A percentile compares a stretch with the other conserved stretches of the same genome.
Conservation (phyloP, 2,329 filamentous ascomycete species). For the Ophiostoma triangulosporum region DNA sequence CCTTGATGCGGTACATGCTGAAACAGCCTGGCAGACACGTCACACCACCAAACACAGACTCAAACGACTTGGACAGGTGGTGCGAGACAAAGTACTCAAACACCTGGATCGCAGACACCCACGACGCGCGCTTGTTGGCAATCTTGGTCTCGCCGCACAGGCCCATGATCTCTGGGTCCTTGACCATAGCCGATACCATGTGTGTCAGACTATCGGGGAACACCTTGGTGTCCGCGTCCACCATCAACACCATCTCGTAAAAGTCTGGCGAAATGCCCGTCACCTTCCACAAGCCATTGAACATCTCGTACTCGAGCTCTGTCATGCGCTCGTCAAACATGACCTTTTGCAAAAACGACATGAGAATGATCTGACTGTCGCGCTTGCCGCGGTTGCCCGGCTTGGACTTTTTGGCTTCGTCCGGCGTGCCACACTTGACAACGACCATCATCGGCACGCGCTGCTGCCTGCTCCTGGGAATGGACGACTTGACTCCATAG, state of each 20-base stretch:
- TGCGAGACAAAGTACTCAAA: conserved; percentile 99
- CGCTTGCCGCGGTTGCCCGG: conserved; percentile 96
- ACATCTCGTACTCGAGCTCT: conserved; percentile 98
- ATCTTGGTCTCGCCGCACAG: conserved; percentile 99
- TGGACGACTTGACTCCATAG: conserved; percentile 68
- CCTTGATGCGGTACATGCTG: conserved; percentile 99
- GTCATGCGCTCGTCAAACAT: conserved; percentile 99
- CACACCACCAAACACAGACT: conserved; percentile 96
- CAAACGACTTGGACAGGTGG: conserved; percentile 91
- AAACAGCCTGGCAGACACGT: conserved; percentile 97
- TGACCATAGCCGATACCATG: conserved; percentile 98
- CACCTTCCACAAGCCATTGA: conserved; percentile 97
- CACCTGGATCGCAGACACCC: conserved; percentile 96
- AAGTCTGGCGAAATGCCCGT: conserved; percentile 97
- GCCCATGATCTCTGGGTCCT: conserved; percentile 98
- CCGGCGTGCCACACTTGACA: conserved; percentile 89
- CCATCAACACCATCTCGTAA: conserved; percentile 97
- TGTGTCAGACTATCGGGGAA: conserved; percentile 97
- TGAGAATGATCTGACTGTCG: conserved; percentile 96
- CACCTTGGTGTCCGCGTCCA: conserved; percentile 97
- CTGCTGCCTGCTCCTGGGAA: conserved; percentile 80
- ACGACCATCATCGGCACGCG: conserved; percentile 95
- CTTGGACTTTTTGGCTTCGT: conserved; percentile 68
- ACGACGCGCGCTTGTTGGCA: conserved; percentile 88
- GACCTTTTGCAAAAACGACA: conserved; percentile 99